Evolutionary conservation across 2,329 filamentous ascomycete species (phyloP).

Genomic region (Fusarium illudens): DNA sequence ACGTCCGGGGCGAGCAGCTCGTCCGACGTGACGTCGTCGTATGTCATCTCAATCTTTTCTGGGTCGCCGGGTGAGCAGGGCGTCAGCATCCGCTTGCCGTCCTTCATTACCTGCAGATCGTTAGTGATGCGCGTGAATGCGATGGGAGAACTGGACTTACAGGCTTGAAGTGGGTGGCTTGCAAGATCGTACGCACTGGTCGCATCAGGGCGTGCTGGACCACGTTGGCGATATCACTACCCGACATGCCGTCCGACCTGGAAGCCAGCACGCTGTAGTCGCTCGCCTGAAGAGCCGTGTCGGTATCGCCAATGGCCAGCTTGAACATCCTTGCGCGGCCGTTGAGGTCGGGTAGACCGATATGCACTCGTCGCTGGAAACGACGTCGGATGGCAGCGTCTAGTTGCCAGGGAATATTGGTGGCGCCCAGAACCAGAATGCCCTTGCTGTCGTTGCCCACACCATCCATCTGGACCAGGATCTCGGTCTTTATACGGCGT

Average conservation of each 20-base stretch:
- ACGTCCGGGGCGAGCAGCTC: slow-evolving; percentile 87
- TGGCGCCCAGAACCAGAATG: slow-evolving; percentile 93
- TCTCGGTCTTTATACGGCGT: slow-evolving; percentile 96
- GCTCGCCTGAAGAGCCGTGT: slow-evolving; percentile 78
- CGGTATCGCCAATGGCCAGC: slow-evolving; percentile 90
- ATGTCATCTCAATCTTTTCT: slow-evolving; percentile 90
- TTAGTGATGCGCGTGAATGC: background rate
- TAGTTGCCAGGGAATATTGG: slow-evolving; percentile 98
- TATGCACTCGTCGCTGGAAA: slow-evolving; percentile 96
- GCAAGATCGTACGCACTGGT: slow-evolving; percentile 94
- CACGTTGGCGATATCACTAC: slow-evolving; percentile 93
- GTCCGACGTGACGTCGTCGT: slow-evolving; percentile 86
- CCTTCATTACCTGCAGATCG: slow-evolving; percentile 69
- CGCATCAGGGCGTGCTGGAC: slow-evolving; percentile 98
- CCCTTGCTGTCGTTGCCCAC: slow-evolving; percentile 95
- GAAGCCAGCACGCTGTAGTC: slow-evolving; percentile 85
- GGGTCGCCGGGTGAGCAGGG: slow-evolving; percentile 93
- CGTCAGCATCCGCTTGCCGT: slow-evolving; percentile 74
- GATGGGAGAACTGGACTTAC: slow-evolving; percentile 56
- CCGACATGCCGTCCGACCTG: slow-evolving; percentile 92
- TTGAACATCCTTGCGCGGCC: slow-evolving; percentile 96
- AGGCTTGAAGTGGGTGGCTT: slow-evolving; percentile 96
- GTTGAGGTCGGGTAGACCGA: slow-evolving; percentile 85
- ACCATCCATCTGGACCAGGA: slow-evolving; percentile 99
- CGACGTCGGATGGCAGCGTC: slow-evolving; percentile 94